Evolutionary conservation across 106 monocot genomes (phyloP).

Genomic region (Dendrobium nobile): DNA sequence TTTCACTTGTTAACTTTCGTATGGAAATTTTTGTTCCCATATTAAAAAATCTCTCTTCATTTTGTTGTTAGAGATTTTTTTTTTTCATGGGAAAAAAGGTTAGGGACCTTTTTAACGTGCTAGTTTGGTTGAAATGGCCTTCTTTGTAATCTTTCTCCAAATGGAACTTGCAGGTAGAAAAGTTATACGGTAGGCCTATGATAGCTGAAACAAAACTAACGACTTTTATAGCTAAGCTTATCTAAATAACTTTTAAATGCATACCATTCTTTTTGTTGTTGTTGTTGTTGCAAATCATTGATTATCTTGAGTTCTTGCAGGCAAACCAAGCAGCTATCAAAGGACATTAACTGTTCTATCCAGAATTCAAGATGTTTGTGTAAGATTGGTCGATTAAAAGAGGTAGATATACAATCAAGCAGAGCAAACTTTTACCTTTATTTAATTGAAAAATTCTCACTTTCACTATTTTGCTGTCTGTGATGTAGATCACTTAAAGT

Average conservation of each 20-base stretch:
- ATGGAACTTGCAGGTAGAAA: neutral
- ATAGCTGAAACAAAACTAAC: neutral
- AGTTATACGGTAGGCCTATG: neutral
- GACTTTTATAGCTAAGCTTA: neutral
- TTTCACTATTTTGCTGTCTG: neutral
- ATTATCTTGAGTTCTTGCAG: conserved; percentile 20
- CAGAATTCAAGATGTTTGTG: conserved; percentile 41
- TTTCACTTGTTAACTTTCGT: too few species aligned
- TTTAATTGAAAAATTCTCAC: neutral
- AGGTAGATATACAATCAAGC: conserved; percentile 24
- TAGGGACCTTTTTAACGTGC: neutral
- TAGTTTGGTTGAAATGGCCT: neutral
- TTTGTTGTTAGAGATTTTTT: too few species aligned
- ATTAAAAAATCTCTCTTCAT: too few species aligned
- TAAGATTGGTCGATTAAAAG: conserved; percentile 24
- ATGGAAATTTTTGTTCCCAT: too few species aligned
- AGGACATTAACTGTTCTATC: conserved; percentile 61
- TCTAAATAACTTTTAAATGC: conserved; percentile 2
- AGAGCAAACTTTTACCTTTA: neutral
- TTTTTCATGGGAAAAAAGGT: too few species aligned
- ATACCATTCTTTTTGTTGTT: neutral
- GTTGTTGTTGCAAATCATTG: neutral
- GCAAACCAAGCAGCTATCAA: conserved; percentile 67
- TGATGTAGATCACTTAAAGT: conserved; percentile 60
- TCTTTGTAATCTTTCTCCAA: neutral